These are phyloP conservation scores for Nemania abortiva DNA, from an alignment of 2,329 filamentous ascomycete species.

Conservation along the genomic window DNA sequence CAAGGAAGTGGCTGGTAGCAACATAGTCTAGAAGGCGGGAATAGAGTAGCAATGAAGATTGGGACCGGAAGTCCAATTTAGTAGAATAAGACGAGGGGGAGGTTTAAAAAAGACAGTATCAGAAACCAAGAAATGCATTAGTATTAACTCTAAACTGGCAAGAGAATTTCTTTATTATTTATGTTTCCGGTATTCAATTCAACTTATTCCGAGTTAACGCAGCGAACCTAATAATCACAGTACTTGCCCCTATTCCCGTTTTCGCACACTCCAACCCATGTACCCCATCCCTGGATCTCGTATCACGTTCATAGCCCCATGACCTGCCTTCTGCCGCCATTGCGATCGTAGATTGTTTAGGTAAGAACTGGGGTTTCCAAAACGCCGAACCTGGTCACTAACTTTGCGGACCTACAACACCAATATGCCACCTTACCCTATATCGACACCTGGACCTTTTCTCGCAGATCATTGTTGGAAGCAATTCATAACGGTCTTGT, in stretches of 20 bases:
- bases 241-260: neutral
- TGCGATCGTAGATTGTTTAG: conserved; percentile 8
- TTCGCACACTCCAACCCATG: neutral
- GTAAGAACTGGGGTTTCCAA: conserved; percentile 2
- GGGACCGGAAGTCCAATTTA: neutral
- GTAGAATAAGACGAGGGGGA: neutral
- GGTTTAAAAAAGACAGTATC: neutral
- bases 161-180: neutral
- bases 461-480: neutral
- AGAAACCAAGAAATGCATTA: neutral
- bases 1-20: too few relatives aligned
- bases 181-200: neutral
- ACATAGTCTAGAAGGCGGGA: neutral
- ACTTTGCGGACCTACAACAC: neutral
- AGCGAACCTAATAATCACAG: neutral
- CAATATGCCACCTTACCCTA: conserved; percentile 5
- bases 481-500: neutral
- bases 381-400: neutral
- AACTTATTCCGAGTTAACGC: neutral
- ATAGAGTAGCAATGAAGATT: neutral
- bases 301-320: conserved; percentile 19
- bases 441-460: neutral
- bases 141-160: neutral
- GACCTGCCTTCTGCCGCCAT: neutral
- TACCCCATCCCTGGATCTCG: neutral